Evolutionary conservation across 345 rosid species (phyloP).

Genomic region (Firmiana major): DNA sequence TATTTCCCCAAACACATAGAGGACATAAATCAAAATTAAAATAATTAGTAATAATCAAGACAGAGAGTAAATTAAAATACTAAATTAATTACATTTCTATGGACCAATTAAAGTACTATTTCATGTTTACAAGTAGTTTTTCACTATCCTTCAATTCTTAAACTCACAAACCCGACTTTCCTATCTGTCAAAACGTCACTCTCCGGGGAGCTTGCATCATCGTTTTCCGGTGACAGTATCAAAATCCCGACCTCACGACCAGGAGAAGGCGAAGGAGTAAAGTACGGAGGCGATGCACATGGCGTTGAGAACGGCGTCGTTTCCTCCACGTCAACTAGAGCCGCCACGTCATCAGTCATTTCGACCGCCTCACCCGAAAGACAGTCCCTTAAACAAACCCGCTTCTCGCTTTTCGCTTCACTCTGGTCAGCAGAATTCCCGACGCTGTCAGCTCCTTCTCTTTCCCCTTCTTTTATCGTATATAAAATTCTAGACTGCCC

Average conservation of each 20-base stretch:
- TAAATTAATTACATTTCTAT: not conserved
- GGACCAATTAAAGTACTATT: not conserved
- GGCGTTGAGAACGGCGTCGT: constrained; percentile 74
- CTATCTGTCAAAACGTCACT: not conserved
- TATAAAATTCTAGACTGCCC: constrained; percentile 59
- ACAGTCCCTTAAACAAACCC: not conserved
- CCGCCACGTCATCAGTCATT: not conserved
- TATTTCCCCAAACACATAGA: not conserved
- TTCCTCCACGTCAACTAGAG: constrained; percentile 14
- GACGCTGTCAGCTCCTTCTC: constrained; percentile 29
- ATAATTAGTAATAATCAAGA: not conserved
- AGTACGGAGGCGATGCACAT: constrained; percentile 50
- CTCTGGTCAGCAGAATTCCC: not conserved
- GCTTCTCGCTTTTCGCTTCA: constrained; percentile 5
- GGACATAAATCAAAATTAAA: not conserved
- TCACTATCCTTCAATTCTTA: not conserved
- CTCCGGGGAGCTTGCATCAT: not conserved
- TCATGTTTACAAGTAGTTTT: not conserved
- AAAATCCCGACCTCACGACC: not conserved
- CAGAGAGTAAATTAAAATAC: not conserved
- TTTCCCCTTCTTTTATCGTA: constrained; percentile 69
- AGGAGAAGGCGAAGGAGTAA: constrained; percentile 68
- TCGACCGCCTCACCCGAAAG: not conserved
- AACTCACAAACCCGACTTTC: not conserved
- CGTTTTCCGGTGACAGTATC: not conserved